Conservation (phyloP, 768 basidiomycete species). For the Leccinum arenicola region DNA sequence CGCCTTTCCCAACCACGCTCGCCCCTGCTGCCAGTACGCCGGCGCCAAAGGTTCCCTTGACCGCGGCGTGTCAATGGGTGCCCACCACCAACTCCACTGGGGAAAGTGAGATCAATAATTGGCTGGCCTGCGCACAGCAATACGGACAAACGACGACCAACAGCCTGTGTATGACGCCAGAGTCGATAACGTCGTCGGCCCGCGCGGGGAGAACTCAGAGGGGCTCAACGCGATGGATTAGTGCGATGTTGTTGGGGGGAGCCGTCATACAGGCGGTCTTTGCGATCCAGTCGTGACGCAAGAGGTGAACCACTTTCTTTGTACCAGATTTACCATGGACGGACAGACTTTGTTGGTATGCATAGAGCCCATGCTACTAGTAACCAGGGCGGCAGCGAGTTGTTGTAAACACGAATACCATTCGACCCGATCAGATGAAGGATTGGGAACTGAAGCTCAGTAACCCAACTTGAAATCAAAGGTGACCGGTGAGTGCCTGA, state of each 20-base stretch:
- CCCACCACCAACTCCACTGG: background rate
- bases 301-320: background rate
- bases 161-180: background rate
- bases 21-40: background rate
- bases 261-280: background rate
- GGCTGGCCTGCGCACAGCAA: background rate
- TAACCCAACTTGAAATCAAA: background rate
- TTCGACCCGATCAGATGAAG: background rate
- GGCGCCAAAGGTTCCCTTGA: background rate
- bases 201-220: background rate
- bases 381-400: background rate
- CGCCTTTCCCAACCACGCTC: background rate
- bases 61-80: background rate
- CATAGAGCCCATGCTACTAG: background rate
- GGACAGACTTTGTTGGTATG: background rate
- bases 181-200: background rate
- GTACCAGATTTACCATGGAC: background rate
- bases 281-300: background rate
- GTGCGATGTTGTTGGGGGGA: background rate
- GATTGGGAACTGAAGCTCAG: background rate
- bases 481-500: background rate
- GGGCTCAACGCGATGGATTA: background rate
- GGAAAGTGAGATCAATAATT: background rate
- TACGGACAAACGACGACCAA: background rate
- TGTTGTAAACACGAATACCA: background rate